These are phyloP conservation scores for Leptoxyphium fumago DNA, from an alignment of 2,329 filamentous ascomycete species.

Conservation along the genomic window DNA sequence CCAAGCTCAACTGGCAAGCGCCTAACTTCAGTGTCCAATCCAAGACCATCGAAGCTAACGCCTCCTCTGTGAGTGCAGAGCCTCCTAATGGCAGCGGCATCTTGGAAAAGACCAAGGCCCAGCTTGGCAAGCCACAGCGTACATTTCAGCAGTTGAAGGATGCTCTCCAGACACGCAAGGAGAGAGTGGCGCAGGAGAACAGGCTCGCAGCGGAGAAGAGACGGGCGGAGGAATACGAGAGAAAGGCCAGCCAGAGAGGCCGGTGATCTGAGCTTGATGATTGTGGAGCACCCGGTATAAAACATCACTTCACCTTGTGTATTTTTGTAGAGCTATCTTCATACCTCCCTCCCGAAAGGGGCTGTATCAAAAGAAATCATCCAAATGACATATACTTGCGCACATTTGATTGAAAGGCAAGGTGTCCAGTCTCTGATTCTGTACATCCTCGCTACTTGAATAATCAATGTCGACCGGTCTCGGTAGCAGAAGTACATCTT, in stretches of 20 bases:
- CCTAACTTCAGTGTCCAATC: not conserved
- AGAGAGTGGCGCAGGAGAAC: not conserved
- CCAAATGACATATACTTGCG: no score
- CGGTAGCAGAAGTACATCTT: no score
- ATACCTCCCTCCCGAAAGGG: no score
- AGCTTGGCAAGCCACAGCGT: not conserved
- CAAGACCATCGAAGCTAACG: constrained; percentile 7
- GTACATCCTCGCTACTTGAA: no score
- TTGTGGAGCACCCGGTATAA: no score
- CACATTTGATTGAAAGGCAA: no score
- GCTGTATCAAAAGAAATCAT: no score
- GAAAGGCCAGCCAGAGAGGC: not conserved
- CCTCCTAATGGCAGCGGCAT: constrained; percentile 2
- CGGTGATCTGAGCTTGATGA: not conserved
- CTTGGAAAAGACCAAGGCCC: not conserved
- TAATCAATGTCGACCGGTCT: no score
- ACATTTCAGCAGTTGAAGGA: not conserved
- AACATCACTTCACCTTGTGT: no score
- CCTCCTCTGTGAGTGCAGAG: constrained; percentile 1
- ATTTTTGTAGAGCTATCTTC: no score
- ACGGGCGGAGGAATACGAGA: not conserved
- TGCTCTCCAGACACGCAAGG: not conserved
- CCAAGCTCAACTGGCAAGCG: not conserved
- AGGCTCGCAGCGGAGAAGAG: not conserved
- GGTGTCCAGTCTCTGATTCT: no score